These are phyloP conservation scores for Claviceps purpurea DNA, from an alignment of 2,329 filamentous ascomycete species.

Conservation along the genomic window DNA sequence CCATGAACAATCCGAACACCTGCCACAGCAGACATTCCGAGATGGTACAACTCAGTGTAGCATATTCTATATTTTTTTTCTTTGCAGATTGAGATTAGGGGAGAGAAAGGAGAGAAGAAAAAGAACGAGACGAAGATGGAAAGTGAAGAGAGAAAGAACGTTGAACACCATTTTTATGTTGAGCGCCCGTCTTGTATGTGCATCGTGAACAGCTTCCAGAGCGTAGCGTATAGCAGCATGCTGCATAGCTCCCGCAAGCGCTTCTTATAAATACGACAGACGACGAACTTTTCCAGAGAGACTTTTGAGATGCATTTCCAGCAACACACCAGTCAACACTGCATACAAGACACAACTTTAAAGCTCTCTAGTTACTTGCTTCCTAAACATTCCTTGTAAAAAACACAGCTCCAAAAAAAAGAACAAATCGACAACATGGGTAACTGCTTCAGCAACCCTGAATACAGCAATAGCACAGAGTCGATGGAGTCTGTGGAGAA, in stretches of 20 bases:
- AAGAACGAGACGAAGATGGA: not conserved
- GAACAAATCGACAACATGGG: not conserved
- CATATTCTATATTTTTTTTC: not conserved
- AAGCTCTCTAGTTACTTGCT: not conserved
- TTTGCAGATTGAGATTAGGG: not conserved
- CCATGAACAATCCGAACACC: too few species aligned
- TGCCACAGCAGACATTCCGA: not conserved
- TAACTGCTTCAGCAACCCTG: not conserved
- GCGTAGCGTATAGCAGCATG: too few species aligned
- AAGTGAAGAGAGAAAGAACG: not conserved
- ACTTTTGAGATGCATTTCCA: too few species aligned
- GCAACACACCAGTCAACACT: not conserved
- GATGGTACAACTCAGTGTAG: not conserved
- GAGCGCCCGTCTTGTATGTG: not conserved
- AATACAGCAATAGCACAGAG: not conserved
- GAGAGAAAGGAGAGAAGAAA: not conserved
- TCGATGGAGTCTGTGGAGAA: not conserved
- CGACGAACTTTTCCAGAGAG: too few species aligned
- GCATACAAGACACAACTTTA: not conserved
- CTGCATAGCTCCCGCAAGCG: too few species aligned
- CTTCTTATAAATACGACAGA: too few species aligned
- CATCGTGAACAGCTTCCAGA: not conserved
- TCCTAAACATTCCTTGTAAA: not conserved
- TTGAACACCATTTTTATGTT: not conserved
- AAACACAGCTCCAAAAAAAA: not conserved